These are phyloP conservation scores for Chloranthus sessilifolius DNA, from an alignment of 164 flowering plant species.

Conservation along the genomic window DNA sequence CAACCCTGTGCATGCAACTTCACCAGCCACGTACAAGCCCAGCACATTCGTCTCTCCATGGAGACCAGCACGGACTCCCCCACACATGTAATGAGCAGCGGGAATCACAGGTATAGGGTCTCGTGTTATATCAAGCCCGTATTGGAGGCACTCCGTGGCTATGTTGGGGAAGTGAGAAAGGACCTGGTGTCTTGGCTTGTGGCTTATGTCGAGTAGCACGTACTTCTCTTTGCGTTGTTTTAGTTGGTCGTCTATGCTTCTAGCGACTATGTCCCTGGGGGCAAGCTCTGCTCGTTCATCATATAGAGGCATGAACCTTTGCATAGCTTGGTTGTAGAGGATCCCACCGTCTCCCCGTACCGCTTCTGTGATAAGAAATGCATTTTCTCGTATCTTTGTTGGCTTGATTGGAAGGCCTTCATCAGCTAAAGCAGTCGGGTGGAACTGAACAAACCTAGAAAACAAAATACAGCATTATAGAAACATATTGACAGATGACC, in stretches of 20 bases:
- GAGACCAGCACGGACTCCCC: conserved; percentile 96
- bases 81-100: conserved; percentile 99
- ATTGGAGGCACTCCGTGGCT: conserved; percentile 86
- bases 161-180: conserved; percentile 94
- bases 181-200: conserved; percentile 63
- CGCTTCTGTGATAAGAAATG: conserved; percentile 95
- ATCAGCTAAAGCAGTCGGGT: conserved; percentile 96
- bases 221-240: conserved; percentile 75
- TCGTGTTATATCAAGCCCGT: conserved; percentile 80
- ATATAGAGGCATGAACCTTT: conserved; percentile 89
- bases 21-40: conserved; percentile 95
- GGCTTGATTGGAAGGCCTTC: conserved; percentile 83
- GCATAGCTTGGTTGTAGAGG: conserved; percentile 76
- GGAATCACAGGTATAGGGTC: conserved; percentile 96
- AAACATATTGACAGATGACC: no score
- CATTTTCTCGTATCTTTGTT: conserved; percentile 62
- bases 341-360: conserved; percentile 98
- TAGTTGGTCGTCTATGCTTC: conserved; percentile 94
- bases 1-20: conserved; percentile 96
- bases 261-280: conserved; percentile 92
- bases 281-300: conserved; percentile 96
- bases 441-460: conserved; percentile 94
- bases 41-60: conserved; percentile 82
- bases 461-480: background rate
- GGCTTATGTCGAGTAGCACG: conserved; percentile 89